A percentile compares a stretch with the other conserved stretches of the same genome.
Evolutionary conservation across 139 green algal species (phyloP).

Genomic region (Volvox reticuliferus): DNA sequence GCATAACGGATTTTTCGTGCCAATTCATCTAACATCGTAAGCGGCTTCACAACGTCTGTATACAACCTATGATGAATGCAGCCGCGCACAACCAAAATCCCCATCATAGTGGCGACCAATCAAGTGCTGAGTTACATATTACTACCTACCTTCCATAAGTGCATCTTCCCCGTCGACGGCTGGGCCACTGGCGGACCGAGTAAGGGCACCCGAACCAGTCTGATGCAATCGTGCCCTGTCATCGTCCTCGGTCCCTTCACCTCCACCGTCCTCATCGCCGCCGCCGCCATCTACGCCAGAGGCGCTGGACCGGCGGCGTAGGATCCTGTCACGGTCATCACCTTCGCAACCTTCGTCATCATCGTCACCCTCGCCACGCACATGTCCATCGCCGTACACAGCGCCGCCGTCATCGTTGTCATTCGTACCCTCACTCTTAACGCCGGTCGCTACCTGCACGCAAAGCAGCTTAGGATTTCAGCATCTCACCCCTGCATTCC

Average conservation of each 20-base stretch:
- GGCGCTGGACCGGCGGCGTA: background rate
- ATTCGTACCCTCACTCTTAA: background rate
- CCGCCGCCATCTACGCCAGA: background rate
- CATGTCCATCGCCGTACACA: slow-evolving; percentile 30
- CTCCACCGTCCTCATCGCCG: background rate
- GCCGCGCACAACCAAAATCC: too few relatives aligned
- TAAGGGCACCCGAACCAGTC: background rate
- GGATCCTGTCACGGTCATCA: background rate
- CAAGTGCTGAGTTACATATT: background rate
- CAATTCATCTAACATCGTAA: too few relatives aligned
- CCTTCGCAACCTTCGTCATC: background rate
- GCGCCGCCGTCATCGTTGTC: background rate
- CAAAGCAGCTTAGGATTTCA: too few relatives aligned
- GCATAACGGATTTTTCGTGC: too few relatives aligned
- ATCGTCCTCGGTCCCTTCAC: background rate
- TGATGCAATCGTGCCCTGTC: background rate
- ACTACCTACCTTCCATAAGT: background rate
- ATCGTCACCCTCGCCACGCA: background rate
- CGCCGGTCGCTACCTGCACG: too few relatives aligned
- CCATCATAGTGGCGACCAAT: background rate
- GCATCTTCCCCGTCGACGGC: background rate
- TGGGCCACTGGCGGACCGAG: background rate
- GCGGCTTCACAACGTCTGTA: too few relatives aligned
- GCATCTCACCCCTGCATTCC: too few relatives aligned
- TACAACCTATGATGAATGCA: too few relatives aligned